Conservation (phyloP, 441 rosid species). For the Adansonia grandidieri region DNA sequence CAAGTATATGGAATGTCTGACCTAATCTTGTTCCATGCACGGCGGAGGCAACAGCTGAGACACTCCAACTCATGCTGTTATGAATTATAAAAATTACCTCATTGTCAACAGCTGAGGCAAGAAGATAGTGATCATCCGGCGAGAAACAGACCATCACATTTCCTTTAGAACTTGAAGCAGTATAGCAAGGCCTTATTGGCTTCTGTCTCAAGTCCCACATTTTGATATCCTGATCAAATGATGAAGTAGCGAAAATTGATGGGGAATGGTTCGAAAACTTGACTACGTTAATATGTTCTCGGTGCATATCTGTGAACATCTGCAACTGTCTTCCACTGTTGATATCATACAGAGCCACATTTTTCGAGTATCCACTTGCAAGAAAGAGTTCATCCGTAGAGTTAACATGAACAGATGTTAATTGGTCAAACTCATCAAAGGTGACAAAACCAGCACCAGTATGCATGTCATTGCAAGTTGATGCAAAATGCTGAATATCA, state of each 20-base stretch:
- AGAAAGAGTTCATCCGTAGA: slow-evolving; percentile 85
- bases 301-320: slow-evolving; percentile 85
- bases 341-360: slow-evolving; percentile 87
- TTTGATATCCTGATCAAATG: slow-evolving; percentile 88
- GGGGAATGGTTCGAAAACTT: slow-evolving; percentile 93
- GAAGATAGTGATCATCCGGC: slow-evolving; percentile 95
- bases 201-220: slow-evolving; percentile 93
- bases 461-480: slow-evolving; percentile 39
- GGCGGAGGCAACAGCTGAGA: not conserved
- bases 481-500: slow-evolving; percentile 58
- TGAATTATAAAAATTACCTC: slow-evolving; percentile 58
- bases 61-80: slow-evolving; percentile 14
- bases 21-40: too few relatives aligned
- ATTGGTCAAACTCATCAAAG: slow-evolving; percentile 84
- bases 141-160: slow-evolving; percentile 99
- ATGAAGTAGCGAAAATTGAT: slow-evolving; percentile 82
- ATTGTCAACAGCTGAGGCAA: slow-evolving; percentile 91
- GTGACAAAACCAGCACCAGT: slow-evolving; percentile 51
- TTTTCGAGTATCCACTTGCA: slow-evolving; percentile 90
- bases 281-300: slow-evolving; percentile 87
- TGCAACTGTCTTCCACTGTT: slow-evolving; percentile 69
- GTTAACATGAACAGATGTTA: slow-evolving; percentile 93
- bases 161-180: slow-evolving; percentile 81
- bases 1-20: not conserved
- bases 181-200: slow-evolving; percentile 78